Evolutionary conservation across 1,284 basidiomycete species (phyloP), one percentile per base, ranked within the genome.

Genomic region (Microbotryomycetes sp.): DNA sequence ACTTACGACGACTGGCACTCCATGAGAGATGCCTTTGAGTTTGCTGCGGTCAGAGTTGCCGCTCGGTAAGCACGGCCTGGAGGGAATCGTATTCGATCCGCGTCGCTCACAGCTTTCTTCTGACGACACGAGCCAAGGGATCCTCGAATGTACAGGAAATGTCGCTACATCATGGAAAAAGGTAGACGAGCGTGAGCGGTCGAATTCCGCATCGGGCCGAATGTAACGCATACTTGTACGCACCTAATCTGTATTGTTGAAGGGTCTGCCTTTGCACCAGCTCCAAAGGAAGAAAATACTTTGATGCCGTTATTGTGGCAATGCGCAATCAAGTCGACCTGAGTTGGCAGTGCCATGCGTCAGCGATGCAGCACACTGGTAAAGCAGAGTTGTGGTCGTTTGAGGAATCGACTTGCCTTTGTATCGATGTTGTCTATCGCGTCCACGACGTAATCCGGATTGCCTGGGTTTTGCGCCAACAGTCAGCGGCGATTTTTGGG

Each of bases 361-460:
- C n/a, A n/a, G n/a, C n/a, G n/a, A n/a, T n/a, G n/a, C n/a, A n/a
- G n/a, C n/a, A n/a, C n/a, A n/a, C n/a, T n/a, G n/a, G n/a, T n/a
- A n/a, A n/a, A n/a, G n/a, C n/a, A n/a, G n/a, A n/a, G n/a, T n/a
- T n/a, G n/a, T n/a, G n/a, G n/a, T n/a, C n/a, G n/a, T n/a, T n/a
- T 54, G 4, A 62, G 41, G 15, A 61, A 29, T 4, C 62, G 53
- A 59, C 61, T 52, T 9, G 74, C 76, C 76, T 97, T 97, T 1
- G 94, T 94, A 50, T 88, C 83, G 65, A 97, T 91, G 74, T 98
- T 97, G 77, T 98, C 92, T 68, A 98, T 97, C 7, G 90, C 90
- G 76, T 96, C 91, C 86, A 70, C 31, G 18, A 61, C 59, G 47
- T 45, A 54, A 57, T 60, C 57, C 26, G 55, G 60, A 9, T 56